Evolutionary conservation across 2,329 filamentous ascomycete species (phyloP).

Genomic region (Nothophoma quercina): DNA sequence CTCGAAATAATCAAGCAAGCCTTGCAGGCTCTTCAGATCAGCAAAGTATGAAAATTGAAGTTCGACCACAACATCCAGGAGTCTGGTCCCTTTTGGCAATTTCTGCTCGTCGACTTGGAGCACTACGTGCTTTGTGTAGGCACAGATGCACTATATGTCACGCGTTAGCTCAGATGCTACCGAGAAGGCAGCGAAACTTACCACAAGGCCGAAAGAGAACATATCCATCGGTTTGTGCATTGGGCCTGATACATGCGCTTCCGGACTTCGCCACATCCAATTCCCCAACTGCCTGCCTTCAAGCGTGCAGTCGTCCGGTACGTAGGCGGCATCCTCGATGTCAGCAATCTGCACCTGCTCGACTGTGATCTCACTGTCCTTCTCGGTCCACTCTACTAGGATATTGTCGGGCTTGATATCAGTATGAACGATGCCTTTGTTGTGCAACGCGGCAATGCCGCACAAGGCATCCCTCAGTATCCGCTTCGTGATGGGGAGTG

Average conservation of each 20-base stretch:
- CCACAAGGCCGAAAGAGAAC: slow-evolving; percentile 55
- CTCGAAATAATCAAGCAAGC: background rate
- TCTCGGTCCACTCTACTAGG: slow-evolving; percentile 51
- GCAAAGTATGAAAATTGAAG: slow-evolving; percentile 59
- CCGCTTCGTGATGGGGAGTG: slow-evolving; percentile 49
- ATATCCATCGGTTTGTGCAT: slow-evolving; percentile 53
- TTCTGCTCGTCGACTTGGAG: background rate
- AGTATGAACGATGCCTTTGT: slow-evolving; percentile 26
- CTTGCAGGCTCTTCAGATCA: slow-evolving; percentile 45
- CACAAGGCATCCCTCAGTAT: slow-evolving; percentile 48
- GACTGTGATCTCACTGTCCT: slow-evolving; percentile 34
- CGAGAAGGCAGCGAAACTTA: slow-evolving; percentile 32
- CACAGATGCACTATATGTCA: slow-evolving; percentile 4
- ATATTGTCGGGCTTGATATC: slow-evolving; percentile 58
- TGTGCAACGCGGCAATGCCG: slow-evolving; percentile 15
- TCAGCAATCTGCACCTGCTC: slow-evolving; percentile 53
- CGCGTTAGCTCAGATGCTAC: background rate
- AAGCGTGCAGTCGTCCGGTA: slow-evolving; percentile 49
- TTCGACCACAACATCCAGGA: slow-evolving; percentile 35
- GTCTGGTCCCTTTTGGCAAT: background rate
- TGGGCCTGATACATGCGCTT: slow-evolving; percentile 52
- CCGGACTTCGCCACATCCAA: slow-evolving; percentile 57
- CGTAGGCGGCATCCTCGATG: slow-evolving; percentile 52
- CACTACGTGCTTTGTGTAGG: background rate
- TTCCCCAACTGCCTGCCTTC: slow-evolving; percentile 52